Conservation (phyloP, 2,329 filamentous ascomycete genomes). For the Colletotrichum destructivum region DNA sequence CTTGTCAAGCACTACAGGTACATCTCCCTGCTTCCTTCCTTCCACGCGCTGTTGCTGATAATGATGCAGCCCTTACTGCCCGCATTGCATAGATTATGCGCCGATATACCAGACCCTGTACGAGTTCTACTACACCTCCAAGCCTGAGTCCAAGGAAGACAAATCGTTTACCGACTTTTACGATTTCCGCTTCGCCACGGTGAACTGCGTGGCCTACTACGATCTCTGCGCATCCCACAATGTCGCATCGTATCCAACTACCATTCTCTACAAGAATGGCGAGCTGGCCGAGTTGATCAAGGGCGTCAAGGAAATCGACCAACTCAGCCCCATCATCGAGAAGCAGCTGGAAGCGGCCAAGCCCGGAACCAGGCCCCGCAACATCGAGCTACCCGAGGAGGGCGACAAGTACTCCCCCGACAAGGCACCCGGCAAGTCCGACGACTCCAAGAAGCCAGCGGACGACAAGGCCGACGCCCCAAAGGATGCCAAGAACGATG, state of each 20-base stretch:
- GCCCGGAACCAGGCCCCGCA: constrained; percentile 83
- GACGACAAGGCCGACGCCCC: constrained; percentile 45
- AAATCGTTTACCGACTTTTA: constrained; percentile 84
- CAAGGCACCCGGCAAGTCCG: constrained; percentile 49
- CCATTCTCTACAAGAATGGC: constrained; percentile 86
- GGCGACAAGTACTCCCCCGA: constrained; percentile 69
- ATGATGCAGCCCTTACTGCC: constrained; percentile 68
- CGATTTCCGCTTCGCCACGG: constrained; percentile 86
- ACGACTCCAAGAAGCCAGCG: constrained; percentile 41
- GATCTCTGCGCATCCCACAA: constrained; percentile 81
- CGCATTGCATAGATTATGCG: constrained; percentile 84
- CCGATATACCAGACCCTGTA: constrained; percentile 93
- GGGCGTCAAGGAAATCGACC: constrained; percentile 77
- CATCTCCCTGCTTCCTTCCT: constrained; percentile 18
- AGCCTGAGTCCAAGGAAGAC: constrained; percentile 72
- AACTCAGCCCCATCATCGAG: constrained; percentile 81
- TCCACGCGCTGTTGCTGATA: constrained; percentile 13
- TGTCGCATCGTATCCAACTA: constrained; percentile 81
- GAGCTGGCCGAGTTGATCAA: constrained; percentile 73
- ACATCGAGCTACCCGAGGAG: constrained; percentile 78
- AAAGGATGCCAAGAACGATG: constrained; percentile 44
- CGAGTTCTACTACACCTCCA: constrained; percentile 94
- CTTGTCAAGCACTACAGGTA: constrained; percentile 80
- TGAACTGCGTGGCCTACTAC: constrained; percentile 89
- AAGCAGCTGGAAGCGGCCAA: constrained; percentile 81